A percentile compares a stretch with the other conserved stretches of the same genome.
These are phyloP conservation scores for Pythium rhizo-oryzae DNA, from an alignment of 352 stramenopile genomes.

Conservation along the genomic window DNA sequence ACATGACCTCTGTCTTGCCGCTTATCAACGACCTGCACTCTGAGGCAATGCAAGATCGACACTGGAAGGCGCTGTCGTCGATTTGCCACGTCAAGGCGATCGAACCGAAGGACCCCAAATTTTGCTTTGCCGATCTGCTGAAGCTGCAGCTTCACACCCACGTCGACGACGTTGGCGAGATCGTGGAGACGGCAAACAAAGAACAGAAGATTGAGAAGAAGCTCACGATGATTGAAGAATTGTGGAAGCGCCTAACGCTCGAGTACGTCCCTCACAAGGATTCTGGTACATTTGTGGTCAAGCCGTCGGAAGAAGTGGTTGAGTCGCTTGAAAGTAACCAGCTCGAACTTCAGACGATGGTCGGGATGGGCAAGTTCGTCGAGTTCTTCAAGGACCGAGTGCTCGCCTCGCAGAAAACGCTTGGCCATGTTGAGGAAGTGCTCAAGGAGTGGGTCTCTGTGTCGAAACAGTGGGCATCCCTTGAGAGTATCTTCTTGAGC, in stretches of 20 bases:
- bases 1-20: slow-evolving; percentile 82
- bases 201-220: slow-evolving; percentile 93
- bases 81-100: slow-evolving; percentile 90
- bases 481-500: slow-evolving; percentile 90
- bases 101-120: slow-evolving; percentile 81
- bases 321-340: slow-evolving; percentile 89
- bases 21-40: slow-evolving; percentile 96
- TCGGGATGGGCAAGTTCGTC: slow-evolving; percentile 91
- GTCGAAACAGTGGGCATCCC: slow-evolving; percentile 86
- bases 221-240: slow-evolving; percentile 86
- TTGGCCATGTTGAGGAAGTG: slow-evolving; percentile 86
- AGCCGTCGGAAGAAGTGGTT: slow-evolving; percentile 84
- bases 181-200: slow-evolving; percentile 89
- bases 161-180: slow-evolving; percentile 86
- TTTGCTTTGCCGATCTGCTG: slow-evolving; percentile 81
- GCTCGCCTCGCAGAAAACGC: slow-evolving; percentile 71
- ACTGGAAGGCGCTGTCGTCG: slow-evolving; percentile 91
- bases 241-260: slow-evolving; percentile 81
- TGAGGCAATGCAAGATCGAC: slow-evolving; percentile 93
- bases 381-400: slow-evolving; percentile 91
- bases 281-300: slow-evolving; percentile 85
- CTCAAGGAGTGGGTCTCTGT: slow-evolving; percentile 89
- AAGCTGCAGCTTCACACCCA: slow-evolving; percentile 84
- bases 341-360: slow-evolving; percentile 88
- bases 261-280: slow-evolving; percentile 90